These are phyloP conservation scores for Exutisphaerella laricina DNA, from an alignment of 2,329 filamentous ascomycete species.

Conservation along the genomic window DNA sequence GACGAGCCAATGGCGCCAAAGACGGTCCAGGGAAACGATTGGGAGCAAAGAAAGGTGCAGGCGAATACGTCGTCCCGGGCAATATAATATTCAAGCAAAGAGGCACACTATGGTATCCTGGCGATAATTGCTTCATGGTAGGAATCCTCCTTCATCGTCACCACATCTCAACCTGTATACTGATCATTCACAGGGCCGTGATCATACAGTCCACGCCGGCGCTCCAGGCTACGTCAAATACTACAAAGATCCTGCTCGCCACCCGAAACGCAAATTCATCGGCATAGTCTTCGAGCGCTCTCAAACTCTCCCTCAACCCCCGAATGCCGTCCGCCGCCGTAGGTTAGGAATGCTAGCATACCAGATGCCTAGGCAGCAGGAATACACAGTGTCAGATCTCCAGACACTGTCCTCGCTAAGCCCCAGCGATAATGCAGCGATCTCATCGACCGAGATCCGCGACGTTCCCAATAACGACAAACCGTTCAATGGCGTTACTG, in stretches of 20 bases:
- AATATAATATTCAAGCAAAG: conserved; percentile 98
- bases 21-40: conserved; percentile 77
- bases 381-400: conserved; percentile 14
- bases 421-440: conserved; percentile 10
- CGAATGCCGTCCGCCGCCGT: conserved; percentile 66
- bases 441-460: conserved; percentile 18
- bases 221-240: conserved; percentile 90
- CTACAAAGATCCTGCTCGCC: conserved; percentile 78
- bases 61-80: conserved; percentile 88
- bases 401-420: conserved; percentile 10
- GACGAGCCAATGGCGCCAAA: conserved; percentile 63
- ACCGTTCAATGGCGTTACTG: conserved; percentile 16
- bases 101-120: conserved; percentile 88
- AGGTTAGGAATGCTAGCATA: conserved; percentile 67
- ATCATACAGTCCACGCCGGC: conserved; percentile 90
- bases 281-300: conserved; percentile 82
- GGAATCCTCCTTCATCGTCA: too few relatives aligned
- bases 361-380: conserved; percentile 25
- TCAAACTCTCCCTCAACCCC: conserved; percentile 71
- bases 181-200: conserved; percentile 55
- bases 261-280: conserved; percentile 89
- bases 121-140: conserved; percentile 84
- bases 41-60: conserved; percentile 88
- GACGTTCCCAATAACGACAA: conserved; percentile 18
- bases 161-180: too few relatives aligned